phyloP scores from a whole-genome alignment of 2,329 filamentous ascomycete genomes.

The Aspergillus sp. region DNA sequence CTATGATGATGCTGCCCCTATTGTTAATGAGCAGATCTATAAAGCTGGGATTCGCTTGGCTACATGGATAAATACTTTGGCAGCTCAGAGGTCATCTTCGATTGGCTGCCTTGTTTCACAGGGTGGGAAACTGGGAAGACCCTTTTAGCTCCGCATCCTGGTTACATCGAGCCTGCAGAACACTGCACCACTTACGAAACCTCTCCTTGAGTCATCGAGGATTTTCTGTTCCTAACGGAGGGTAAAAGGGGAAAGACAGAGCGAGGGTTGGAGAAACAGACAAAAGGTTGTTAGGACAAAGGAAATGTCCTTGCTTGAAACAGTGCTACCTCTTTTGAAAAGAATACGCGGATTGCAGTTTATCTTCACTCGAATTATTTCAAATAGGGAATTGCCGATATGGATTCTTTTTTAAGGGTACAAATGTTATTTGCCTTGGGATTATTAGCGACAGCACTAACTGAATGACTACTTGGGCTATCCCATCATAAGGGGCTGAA shows the following conservation, averaged over 20 bases:
- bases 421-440: no score
- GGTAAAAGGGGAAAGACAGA: background rate
- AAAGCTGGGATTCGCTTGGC: slow-evolving; percentile 16
- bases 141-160: background rate
- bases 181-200: background rate
- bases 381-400: no score
- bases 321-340: no score
- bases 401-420: no score
- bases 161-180: slow-evolving; percentile 1
- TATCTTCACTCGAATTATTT: no score
- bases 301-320: background rate
- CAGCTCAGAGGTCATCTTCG: background rate
- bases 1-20: slow-evolving; percentile 15
- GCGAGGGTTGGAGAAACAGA: background rate
- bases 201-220: background rate
- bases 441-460: no score
- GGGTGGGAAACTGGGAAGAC: background rate
- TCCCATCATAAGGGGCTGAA: no score
- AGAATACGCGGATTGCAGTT: no score
- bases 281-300: background rate
- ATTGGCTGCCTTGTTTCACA: background rate
- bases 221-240: background rate
- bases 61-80: slow-evolving; percentile 10
- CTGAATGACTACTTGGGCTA: no score
- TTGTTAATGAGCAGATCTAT: slow-evolving; percentile 14